phyloP scores from a whole-genome alignment of 2,329 filamentous ascomycete genomes.

The Exophiala bonariae region DNA sequence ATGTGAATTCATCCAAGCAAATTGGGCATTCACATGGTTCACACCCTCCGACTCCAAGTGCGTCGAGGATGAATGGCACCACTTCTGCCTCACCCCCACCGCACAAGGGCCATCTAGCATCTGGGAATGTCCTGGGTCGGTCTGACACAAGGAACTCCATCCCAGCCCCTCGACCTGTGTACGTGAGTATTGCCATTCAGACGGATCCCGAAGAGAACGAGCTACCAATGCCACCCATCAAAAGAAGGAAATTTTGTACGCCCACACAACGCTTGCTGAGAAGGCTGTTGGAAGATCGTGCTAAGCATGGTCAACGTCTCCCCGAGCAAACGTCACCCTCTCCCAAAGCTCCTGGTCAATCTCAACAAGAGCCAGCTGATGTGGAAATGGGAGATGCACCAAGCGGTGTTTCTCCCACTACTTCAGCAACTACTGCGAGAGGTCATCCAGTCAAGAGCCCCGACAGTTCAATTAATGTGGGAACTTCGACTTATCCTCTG shows the following conservation, averaged over 20 bases:
- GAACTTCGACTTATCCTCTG: constrained; percentile 21
- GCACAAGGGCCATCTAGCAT: constrained; percentile 26
- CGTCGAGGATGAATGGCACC: constrained; percentile 8
- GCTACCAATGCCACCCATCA: constrained; percentile 28
- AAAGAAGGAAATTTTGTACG: constrained; percentile 37
- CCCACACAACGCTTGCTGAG: constrained; percentile 44
- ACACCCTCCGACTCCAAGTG: constrained; percentile 17
- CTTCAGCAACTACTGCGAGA: constrained; percentile 5
- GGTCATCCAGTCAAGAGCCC: constrained; percentile 12
- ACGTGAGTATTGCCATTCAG: constrained; percentile 44
- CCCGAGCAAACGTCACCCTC: constrained; percentile 19
- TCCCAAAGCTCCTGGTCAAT: constrained; percentile 5
- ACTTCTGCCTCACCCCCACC: constrained; percentile 38
- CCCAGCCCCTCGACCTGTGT: constrained; percentile 32
- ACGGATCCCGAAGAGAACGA: constrained; percentile 44
- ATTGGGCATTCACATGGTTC: constrained; percentile 13
- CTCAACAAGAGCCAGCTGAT: constrained; percentile 32
- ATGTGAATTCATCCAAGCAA: constrained; percentile 34
- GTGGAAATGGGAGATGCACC: constrained; percentile 49
- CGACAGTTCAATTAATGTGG: constrained; percentile 15
- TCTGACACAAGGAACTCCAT: constrained; percentile 31
- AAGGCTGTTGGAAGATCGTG: constrained; percentile 42
- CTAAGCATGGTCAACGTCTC: constrained; percentile 34
- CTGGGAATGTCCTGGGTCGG: constrained; percentile 31
- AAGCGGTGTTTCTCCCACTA: constrained; percentile 26